These are phyloP conservation scores for Nemophila menziesii DNA, from an alignment of 257 asterid species.

Conservation along the genomic window DNA sequence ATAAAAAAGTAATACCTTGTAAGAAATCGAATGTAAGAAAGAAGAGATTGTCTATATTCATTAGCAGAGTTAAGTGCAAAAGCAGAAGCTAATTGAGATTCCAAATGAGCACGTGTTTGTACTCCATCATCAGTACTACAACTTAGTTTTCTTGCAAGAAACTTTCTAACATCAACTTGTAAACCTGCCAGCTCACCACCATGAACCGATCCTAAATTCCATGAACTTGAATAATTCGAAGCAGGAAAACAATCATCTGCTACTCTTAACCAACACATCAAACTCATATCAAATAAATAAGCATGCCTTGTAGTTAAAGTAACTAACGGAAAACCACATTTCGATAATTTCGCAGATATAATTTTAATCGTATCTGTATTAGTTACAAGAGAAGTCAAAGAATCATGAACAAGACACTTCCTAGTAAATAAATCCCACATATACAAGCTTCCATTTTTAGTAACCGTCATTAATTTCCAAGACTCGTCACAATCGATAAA, in stretches of 20 bases:
- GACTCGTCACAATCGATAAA: slow-evolving; percentile 89
- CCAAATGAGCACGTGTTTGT: slow-evolving; percentile 97
- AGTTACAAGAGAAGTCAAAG: slow-evolving; percentile 56
- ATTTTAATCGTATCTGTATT: slow-evolving; percentile 71
- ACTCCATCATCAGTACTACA: slow-evolving; percentile 95
- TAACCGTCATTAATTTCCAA: slow-evolving; percentile 77
- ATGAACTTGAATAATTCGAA: slow-evolving; percentile 83
- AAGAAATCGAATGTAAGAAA: slow-evolving; percentile 71
- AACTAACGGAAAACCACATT: slow-evolving; percentile 80
- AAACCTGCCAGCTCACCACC: slow-evolving; percentile 86
- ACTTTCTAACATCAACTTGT: slow-evolving; percentile 91
- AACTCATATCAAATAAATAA: slow-evolving; percentile 63
- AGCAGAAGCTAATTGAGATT: slow-evolving; percentile 90
- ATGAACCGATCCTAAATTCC: no score
- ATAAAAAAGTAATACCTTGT: slow-evolving; percentile 58
- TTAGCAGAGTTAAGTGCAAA: slow-evolving; percentile 71
- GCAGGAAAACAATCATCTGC: slow-evolving; percentile 95
- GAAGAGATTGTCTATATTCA: slow-evolving; percentile 88
- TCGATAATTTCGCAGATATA: slow-evolving; percentile 80
- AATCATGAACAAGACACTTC: slow-evolving; percentile 82
- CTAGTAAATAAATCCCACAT: slow-evolving; percentile 81
- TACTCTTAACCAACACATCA: slow-evolving; percentile 92
- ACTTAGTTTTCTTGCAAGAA: slow-evolving; percentile 87
- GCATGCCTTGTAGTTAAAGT: slow-evolving; percentile 92
- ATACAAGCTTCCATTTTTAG: slow-evolving; percentile 67